Conservation (phyloP, 139 green algal genomes). For the Closterium sp. region DNA sequence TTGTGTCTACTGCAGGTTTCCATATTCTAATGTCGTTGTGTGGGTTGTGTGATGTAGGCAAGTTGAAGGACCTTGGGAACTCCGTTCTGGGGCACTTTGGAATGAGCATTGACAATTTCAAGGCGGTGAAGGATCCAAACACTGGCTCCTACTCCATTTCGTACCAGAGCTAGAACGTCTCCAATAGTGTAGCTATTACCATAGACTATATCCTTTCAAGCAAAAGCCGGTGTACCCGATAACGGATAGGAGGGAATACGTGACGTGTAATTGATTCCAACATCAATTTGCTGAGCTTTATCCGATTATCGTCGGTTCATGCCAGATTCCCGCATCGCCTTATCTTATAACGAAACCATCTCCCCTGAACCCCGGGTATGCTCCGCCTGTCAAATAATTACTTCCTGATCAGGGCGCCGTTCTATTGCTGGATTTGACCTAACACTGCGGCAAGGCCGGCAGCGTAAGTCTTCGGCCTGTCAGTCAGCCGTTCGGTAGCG, state of each 20-base stretch:
- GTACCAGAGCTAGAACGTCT: conserved; percentile 69
- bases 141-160: conserved; percentile 89
- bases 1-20: background rate
- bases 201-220: background rate
- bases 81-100: conserved; percentile 94
- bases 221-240: background rate
- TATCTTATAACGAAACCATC: background rate
- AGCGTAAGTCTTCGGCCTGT: background rate
- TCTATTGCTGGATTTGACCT: no score
- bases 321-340: background rate
- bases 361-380: background rate
- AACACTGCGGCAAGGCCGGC: background rate
- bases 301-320: no score
- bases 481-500: no score
- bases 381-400: no score
- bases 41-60: conserved; percentile 60
- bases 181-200: no score
- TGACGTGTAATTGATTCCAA: no score
- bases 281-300: no score
- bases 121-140: conserved; percentile 87
- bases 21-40: background rate
- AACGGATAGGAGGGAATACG: no score
- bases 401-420: no score
- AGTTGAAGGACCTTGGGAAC: conserved; percentile 97
- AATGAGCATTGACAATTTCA: conserved; percentile 94